Percentiles rank a stretch among this genome's conserved stretches.
phyloP scores from a whole-genome alignment of 140 eudicot genomes.

The Ambrosia hybrid region DNA sequence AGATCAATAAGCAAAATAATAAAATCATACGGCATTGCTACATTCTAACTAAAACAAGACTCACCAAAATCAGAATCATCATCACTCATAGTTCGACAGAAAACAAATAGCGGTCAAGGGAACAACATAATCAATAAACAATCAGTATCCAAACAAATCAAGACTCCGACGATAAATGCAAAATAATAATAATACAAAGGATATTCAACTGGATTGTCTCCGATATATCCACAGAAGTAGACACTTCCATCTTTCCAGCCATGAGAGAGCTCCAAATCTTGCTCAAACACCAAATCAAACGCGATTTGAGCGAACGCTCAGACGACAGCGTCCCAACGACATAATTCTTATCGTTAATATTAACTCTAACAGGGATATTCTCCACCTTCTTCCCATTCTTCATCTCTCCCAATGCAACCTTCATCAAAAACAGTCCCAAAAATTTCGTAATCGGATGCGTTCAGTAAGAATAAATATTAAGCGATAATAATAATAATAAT shows the following conservation, averaged over 20 bases:
- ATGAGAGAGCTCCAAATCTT: conserved; percentile 70
- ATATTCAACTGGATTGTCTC: conserved; percentile 40
- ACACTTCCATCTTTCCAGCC: conserved; percentile 68
- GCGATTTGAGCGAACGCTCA: conserved; percentile 46
- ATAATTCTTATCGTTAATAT: conserved; percentile 23
- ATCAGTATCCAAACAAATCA: too few species aligned
- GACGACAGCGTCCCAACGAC: conserved; percentile 54
- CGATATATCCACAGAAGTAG: conserved; percentile 57
- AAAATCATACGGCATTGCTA: too few species aligned
- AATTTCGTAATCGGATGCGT: too few species aligned
- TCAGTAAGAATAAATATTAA: too few species aligned
- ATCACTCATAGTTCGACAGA: background rate
- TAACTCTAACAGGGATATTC: conserved; percentile 33
- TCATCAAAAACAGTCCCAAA: background rate
- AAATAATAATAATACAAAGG: conserved; percentile 1
- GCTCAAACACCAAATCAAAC: conserved; percentile 61
- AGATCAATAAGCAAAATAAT: background rate
- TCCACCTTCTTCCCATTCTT: conserved; percentile 48
- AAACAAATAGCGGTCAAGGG: background rate
- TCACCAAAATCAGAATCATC: background rate
- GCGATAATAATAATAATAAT: background rate
- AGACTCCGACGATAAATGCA: background rate
- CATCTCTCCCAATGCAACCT: conserved; percentile 66
- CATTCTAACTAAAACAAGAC: background rate
- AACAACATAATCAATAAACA: background rate